Evolutionary conservation across 1,284 basidiomycete genomes (phyloP), one percentile per base, ranked within the genome.

Genomic region (Boletellus deceptivus): DNA sequence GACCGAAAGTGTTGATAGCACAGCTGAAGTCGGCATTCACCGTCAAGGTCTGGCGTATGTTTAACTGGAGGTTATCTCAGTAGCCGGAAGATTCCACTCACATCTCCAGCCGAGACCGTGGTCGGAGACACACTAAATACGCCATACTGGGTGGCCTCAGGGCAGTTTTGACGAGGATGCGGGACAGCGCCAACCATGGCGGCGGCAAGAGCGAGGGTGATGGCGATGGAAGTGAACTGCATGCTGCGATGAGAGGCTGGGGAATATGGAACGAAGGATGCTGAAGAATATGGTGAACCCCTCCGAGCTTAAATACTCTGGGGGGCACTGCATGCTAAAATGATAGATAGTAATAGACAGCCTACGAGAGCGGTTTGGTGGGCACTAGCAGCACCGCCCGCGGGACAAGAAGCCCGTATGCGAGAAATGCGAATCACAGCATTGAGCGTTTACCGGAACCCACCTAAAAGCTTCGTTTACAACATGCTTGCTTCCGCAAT

Each of bases 21-120:
- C 65, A 67, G 17, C n/a, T 58, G 7, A 67, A 67, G 50, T 70
- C 50, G 5, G 64, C 49, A 8, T 47, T 52, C 18, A 67, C 52
- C 4, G 55, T 56, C 52, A 70, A 47, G 11, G 29, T 46, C 68
- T 70, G 25, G 4, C 13, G 25, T 27, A 7, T 10, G 4, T 31
- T 65, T 17, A 63, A 39, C 22, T 17, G 5, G 14, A 4, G 14
- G 16, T 18, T 27, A n/a, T 27, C 11, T 14, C 2, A 13, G 14
- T 3, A 39, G 6, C 6, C 14, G 8, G 11, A 24, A 11, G 18
- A 20, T 17, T 39, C 18, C 2, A 46, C 64, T 49, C 40, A 70
- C 67, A 7, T 61, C 64, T 1, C 67, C 68, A 9, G 60, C 43
- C 9, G 57, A 20, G 44, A 67, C 47, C 3, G 33, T 64, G 29